Conservation (phyloP, 352 stramenopile species). For the Pythium monospermum region DNA sequence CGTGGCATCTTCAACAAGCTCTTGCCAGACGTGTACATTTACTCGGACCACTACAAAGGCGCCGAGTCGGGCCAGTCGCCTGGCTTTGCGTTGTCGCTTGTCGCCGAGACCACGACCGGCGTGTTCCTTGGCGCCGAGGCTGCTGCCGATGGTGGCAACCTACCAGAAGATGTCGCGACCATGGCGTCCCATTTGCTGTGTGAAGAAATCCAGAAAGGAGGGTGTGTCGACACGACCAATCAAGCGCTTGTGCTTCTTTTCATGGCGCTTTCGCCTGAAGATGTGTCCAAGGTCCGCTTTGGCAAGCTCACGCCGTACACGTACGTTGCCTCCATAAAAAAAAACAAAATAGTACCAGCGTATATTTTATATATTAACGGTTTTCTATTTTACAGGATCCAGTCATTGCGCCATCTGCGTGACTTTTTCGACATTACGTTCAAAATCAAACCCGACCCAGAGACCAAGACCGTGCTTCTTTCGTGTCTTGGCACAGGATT, state of each 20-base stretch:
- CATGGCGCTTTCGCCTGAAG: conserved; percentile 97
- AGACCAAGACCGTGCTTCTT: conserved; percentile 89
- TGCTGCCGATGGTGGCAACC: conserved; percentile 69
- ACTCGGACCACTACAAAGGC: conserved; percentile 98
- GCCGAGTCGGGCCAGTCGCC: conserved; percentile 85
- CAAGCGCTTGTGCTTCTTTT: conserved; percentile 95
- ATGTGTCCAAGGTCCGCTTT: conserved; percentile 94
- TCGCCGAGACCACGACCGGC: conserved; percentile 97
- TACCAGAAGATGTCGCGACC: conserved; percentile 96
- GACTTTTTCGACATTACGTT: conserved; percentile 94
- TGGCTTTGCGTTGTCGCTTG: conserved; percentile 91
- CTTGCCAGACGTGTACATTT: conserved; percentile 99
- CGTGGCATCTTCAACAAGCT: conserved; percentile 97
- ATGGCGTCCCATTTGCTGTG: conserved; percentile 92
- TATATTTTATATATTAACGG: no score
- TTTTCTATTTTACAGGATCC: conserved; percentile 42
- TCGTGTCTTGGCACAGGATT: conserved; percentile 93
- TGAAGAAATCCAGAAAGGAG: conserved; percentile 94
- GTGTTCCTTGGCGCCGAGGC: conserved; percentile 92
- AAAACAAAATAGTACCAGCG: no score
- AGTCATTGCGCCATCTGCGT: conserved; percentile 86
- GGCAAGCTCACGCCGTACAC: conserved; percentile 85
- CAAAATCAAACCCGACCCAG: conserved; percentile 88
- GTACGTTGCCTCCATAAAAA: conserved; percentile 28
- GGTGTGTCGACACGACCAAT: conserved; percentile 93